A percentile compares a stretch with the other conserved stretches of the same genome.
Conservation (phyloP, 1,139 yeast genomes). For the Saccharomyces hybrid region DNA sequence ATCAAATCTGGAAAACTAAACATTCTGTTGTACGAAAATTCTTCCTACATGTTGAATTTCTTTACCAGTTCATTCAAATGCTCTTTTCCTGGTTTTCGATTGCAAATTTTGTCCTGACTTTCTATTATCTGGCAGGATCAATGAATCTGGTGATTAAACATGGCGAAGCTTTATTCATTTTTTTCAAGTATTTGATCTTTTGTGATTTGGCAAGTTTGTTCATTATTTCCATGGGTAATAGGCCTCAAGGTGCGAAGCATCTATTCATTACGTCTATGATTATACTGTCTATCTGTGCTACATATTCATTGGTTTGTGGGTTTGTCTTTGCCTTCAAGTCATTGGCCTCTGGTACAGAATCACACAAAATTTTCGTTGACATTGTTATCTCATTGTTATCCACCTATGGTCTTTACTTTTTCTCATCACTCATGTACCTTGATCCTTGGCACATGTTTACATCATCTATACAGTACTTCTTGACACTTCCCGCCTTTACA, state of each 20-base stretch:
- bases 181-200: conserved; percentile 76
- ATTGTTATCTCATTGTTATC: conserved; percentile 79
- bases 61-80: conserved; percentile 70
- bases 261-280: conserved; percentile 67
- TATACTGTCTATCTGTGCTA: conserved; percentile 67
- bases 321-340: conserved; percentile 65
- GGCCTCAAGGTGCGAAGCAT: conserved; percentile 85
- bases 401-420: conserved; percentile 82
- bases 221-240: conserved; percentile 87
- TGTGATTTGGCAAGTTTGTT: conserved; percentile 79
- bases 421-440: conserved; percentile 71
- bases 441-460: conserved; percentile 95
- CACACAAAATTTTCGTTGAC: conserved; percentile 53
- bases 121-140: conserved; percentile 89
- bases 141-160: conserved; percentile 51
- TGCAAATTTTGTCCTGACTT: conserved; percentile 83
- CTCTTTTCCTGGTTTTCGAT: conserved; percentile 84
- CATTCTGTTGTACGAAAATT: conserved; percentile 72
- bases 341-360: conserved; percentile 37
- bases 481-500: conserved; percentile 84
- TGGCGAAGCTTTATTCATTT: conserved; percentile 72
- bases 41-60: conserved; percentile 73
- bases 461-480: conserved; percentile 75
- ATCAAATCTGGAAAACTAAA: conserved; percentile 78
- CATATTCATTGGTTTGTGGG: conserved; percentile 77